These are phyloP conservation scores for Bipolaris zeicola DNA, from an alignment of 2,329 filamentous ascomycete species.

Conservation along the genomic window DNA sequence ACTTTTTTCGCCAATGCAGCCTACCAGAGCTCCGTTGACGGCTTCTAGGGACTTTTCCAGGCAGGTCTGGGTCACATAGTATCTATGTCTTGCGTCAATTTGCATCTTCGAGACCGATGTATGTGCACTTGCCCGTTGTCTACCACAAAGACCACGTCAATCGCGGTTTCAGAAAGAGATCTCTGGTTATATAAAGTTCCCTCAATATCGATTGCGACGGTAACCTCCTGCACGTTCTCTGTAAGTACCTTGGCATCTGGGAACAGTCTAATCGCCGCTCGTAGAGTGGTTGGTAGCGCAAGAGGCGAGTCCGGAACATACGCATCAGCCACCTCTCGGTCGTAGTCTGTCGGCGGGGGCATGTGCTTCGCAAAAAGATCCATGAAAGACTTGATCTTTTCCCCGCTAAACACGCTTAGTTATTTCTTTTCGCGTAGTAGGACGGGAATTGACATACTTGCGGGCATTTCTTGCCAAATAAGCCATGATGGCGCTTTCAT, in stretches of 20 bases:
- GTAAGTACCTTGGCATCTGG: conserved; percentile 30
- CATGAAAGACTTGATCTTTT: conserved; percentile 21
- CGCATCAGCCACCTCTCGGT: conserved; percentile 8
- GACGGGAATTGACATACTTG: conserved; percentile 16
- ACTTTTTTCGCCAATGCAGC: background rate
- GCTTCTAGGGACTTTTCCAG: conserved; percentile 27
- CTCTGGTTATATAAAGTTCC: conserved; percentile 33
- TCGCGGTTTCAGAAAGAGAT: conserved; percentile 17
- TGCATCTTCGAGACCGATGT: background rate
- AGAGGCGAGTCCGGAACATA: background rate
- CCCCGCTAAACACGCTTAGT: conserved; percentile 16
- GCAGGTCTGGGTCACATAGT: conserved; percentile 37
- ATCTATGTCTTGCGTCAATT: conserved; percentile 22
- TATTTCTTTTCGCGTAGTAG: background rate
- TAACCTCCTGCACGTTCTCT: conserved; percentile 29
- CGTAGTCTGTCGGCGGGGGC: conserved; percentile 21
- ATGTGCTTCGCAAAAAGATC: conserved; percentile 22
- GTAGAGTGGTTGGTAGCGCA: conserved; percentile 27
- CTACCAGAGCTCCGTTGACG: conserved; percentile 22
- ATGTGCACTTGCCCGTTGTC: conserved; percentile 43
- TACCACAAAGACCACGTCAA: conserved; percentile 46
- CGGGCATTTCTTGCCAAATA: conserved; percentile 21
- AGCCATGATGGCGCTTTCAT: conserved; percentile 18
- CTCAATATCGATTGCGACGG: conserved; percentile 41
- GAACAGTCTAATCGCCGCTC: conserved; percentile 28